Evolutionary conservation across 768 basidiomycete genomes (phyloP).

Genomic region (Serendipita sp.): DNA sequence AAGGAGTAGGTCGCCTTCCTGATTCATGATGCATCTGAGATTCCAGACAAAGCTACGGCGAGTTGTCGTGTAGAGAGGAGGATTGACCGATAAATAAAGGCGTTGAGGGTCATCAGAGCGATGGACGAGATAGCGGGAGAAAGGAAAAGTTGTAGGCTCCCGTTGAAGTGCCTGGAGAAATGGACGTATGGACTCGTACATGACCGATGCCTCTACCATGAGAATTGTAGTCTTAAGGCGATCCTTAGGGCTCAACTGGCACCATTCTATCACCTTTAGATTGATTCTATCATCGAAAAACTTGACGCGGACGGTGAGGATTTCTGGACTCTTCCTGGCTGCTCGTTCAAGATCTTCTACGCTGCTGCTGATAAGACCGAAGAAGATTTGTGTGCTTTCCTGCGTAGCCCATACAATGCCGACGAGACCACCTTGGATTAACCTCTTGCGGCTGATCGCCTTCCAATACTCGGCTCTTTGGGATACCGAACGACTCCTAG

Average conservation of each 20-base stretch:
- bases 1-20: conserved; percentile 26
- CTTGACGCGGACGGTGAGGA: conserved; percentile 32
- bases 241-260: conserved; percentile 10
- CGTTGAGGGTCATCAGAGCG: conserved; percentile 8
- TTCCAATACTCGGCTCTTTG: conserved; percentile 46
- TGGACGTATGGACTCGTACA: conserved; percentile 53
- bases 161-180: conserved; percentile 45
- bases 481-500: conserved; percentile 26
- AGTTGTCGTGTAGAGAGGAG: conserved; percentile 33
- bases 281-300: conserved; percentile 52
- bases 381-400: conserved; percentile 13
- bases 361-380: conserved; percentile 7
- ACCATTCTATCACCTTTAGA: conserved; percentile 22
- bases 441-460: conserved; percentile 38
- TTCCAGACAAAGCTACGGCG: conserved; percentile 42
- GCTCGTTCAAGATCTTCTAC: background rate
- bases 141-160: conserved; percentile 44
- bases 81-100: background rate
- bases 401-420: conserved; percentile 37
- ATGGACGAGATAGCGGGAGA: conserved; percentile 36
- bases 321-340: conserved; percentile 13
- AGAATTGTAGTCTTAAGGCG: conserved; percentile 15
- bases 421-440: conserved; percentile 49
- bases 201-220: conserved; percentile 45
- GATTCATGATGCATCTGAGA: conserved; percentile 35